Conservation (phyloP, 2,329 filamentous ascomycete species). For the Hysterium pulicare region DNA sequence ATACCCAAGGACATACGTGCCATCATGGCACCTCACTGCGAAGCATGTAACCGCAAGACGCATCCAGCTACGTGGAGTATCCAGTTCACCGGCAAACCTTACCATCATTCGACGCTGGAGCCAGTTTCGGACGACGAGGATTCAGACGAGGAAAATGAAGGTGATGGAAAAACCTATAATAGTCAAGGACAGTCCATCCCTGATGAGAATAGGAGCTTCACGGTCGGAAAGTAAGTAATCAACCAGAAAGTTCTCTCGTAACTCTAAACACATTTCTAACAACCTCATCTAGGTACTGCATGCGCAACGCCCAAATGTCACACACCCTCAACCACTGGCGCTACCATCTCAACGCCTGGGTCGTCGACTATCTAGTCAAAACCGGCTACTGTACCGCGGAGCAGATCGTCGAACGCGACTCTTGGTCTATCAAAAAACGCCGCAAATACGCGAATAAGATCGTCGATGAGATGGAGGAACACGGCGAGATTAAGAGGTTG, state of each 20-base stretch:
- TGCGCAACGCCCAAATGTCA: slow-evolving; percentile 63
- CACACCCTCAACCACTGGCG: slow-evolving; percentile 76
- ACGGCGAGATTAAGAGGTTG: slow-evolving; percentile 58
- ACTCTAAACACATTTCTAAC: too few species aligned
- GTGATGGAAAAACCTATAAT: slow-evolving; percentile 45
- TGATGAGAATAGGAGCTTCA: slow-evolving; percentile 47
- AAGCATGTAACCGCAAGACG: slow-evolving; percentile 66
- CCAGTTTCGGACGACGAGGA: slow-evolving; percentile 49
- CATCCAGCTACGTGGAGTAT: slow-evolving; percentile 67
- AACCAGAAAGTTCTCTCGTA: too few species aligned
- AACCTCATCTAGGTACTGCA: slow-evolving; percentile 49
- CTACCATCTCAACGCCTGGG: slow-evolving; percentile 68
- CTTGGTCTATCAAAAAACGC: slow-evolving; percentile 58
- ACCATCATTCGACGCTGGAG: slow-evolving; percentile 63
- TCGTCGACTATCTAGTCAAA: slow-evolving; percentile 58
- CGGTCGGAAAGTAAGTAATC: slow-evolving; percentile 40
- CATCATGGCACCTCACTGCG: slow-evolving; percentile 47
- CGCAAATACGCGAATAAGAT: slow-evolving; percentile 61
- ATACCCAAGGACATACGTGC: slow-evolving; percentile 12
- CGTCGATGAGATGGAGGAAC: slow-evolving; percentile 60
- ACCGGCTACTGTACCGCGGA: slow-evolving; percentile 57
- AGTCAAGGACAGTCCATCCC: slow-evolving; percentile 48
- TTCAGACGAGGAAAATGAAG: slow-evolving; percentile 36
- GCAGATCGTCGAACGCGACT: slow-evolving; percentile 59
- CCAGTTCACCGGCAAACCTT: slow-evolving; percentile 62